Conservation (phyloP, 2,329 filamentous ascomycete species). For the Monascus ruber region DNA sequence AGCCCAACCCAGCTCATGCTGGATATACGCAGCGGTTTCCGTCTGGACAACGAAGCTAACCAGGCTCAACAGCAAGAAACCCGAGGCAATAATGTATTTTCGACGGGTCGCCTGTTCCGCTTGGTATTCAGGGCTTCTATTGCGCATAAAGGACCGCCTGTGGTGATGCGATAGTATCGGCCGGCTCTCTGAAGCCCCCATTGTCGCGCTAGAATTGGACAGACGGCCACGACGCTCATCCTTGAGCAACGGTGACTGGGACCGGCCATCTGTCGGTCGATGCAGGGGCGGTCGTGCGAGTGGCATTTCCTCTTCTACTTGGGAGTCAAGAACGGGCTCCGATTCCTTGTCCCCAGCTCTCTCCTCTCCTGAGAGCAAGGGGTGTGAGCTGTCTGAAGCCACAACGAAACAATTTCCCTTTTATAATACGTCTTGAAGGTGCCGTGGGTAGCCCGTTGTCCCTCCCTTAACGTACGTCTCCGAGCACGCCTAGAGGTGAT, state of each 20-base stretch:
- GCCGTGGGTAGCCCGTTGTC: too few species aligned
- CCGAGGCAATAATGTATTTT: conserved; percentile 76
- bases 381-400: conserved; percentile 19
- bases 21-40: conserved; percentile 89
- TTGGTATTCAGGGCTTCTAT: conserved; percentile 58
- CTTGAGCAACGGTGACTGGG: conserved; percentile 45
- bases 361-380: conserved; percentile 12
- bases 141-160: conserved; percentile 60
- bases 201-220: conserved; percentile 16
- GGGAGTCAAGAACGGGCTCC: conserved; percentile 25
- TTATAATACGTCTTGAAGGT: too few species aligned
- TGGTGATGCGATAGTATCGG: conserved; percentile 31
- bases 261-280: conserved; percentile 37
- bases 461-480: too few species aligned
- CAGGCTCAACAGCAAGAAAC: conserved; percentile 73
- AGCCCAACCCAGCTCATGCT: conserved; percentile 83
- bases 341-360: conserved; percentile 23
- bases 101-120: conserved; percentile 57
- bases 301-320: conserved; percentile 29
- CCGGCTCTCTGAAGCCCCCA: conserved; percentile 22
- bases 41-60: conserved; percentile 89
- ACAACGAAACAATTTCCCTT: conserved; percentile 12
- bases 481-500: too few species aligned
- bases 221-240: conserved; percentile 31
- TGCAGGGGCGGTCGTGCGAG: conserved; percentile 37